Evolutionary conservation across 345 rosid genomes (phyloP), one percentile per base, ranked within the genome.

Genomic region (Atalantia buxifolia): DNA sequence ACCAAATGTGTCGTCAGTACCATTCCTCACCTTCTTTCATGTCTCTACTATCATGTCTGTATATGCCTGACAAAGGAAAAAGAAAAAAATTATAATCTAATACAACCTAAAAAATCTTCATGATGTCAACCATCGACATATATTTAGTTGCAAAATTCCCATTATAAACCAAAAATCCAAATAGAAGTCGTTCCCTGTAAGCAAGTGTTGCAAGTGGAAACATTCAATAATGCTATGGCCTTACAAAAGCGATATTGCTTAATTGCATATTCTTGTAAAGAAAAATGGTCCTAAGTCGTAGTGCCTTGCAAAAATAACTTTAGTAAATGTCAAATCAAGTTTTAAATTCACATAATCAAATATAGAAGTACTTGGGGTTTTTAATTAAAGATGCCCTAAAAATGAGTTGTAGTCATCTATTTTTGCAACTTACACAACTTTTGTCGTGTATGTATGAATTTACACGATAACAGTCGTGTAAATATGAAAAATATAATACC

Each of bases 1-100:
- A 80, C 98, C 99, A 81, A 87, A 93, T 53, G 87, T 93, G 82
- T 93, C 97, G 83, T 95, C 99, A 60, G n/a, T 79, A 42, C 96
- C 96, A 69, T 78, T 93, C 28, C 78, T 85, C 80, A 93, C 92
- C 78, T 81, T 88, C 82, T 84, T 86, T 78, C 98, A 85, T 83
- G 95, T 87, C 78, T 92, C 97, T 4, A 90, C 89, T 69, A 93
- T 91, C 97, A 91, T 92, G 9, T 89, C 90, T 42, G 87, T 5
- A 78, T 92, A 93, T 69, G 84, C 92, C 98, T 96, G 92, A 74
- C 31, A 77, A 73, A 62, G 6, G 61, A 19, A 7, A 48, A 28
- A 60, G 72, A 69, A 56, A 63, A 62, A 64, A 42, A 42, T 69
- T 27, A 72, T n/a, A 61, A 61, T 18, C 31, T 76, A 28, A 14